phyloP scores from a whole-genome alignment of 257 asterid species.

The Jacaranda copaia region DNA sequence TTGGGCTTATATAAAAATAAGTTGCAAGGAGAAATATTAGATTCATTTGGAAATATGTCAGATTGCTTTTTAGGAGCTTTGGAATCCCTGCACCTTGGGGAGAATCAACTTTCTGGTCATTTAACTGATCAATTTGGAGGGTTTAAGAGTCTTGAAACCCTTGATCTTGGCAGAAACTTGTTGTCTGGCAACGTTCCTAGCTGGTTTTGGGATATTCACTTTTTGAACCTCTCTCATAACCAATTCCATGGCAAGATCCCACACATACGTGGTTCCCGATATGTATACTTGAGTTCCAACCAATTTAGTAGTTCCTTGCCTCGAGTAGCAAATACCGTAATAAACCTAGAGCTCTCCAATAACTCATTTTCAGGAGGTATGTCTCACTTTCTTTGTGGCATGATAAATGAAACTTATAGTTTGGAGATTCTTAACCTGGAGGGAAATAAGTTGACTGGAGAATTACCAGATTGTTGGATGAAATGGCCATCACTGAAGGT shows the following conservation, averaged over 20 bases:
- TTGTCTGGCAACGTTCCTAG: slow-evolving; percentile 17
- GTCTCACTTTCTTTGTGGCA: slow-evolving; percentile 31
- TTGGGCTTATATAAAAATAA: slow-evolving; percentile 28
- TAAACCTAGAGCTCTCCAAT: slow-evolving; percentile 32
- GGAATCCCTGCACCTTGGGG: neutral
- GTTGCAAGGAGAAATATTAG: slow-evolving; percentile 40
- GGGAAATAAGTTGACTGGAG: slow-evolving; percentile 39
- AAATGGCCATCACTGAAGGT: slow-evolving; percentile 30
- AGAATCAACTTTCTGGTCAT: slow-evolving; percentile 42
- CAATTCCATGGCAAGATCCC: neutral
- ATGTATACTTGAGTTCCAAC: neutral
- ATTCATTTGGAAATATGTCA: slow-evolving; percentile 39
- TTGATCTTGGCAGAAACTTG: slow-evolving; percentile 27
- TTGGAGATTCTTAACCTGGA: slow-evolving; percentile 35
- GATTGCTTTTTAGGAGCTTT: slow-evolving; percentile 31
- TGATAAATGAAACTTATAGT: neutral
- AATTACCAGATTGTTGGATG: slow-evolving; percentile 51
- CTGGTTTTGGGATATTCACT: neutral
- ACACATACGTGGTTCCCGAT: neutral
- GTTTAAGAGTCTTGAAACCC: slow-evolving; percentile 13
- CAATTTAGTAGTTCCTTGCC: slow-evolving; percentile 39
- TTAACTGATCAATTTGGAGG: slow-evolving; percentile 34
- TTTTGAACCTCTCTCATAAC: neutral
- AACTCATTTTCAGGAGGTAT: slow-evolving; percentile 14
- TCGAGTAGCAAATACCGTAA: neutral